Conservation (phyloP, 2,329 filamentous ascomycete species). For the Aspergillus bombycis region DNA sequence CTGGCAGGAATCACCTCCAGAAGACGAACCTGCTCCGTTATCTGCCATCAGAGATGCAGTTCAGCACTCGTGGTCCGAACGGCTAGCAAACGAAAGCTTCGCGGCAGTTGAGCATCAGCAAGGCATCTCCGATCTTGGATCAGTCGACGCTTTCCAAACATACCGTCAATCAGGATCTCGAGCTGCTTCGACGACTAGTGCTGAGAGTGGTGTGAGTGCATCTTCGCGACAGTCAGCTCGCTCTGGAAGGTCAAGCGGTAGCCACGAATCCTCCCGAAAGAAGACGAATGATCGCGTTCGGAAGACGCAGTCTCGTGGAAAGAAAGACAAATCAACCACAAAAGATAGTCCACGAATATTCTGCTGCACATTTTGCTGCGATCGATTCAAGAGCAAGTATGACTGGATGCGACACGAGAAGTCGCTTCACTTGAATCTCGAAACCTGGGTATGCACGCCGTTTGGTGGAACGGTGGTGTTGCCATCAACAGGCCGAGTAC, state of each 20-base stretch:
- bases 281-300: background rate
- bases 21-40: background rate
- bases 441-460: slow-evolving; percentile 25
- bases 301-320: background rate
- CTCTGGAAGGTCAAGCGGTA: background rate
- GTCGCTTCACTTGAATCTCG: slow-evolving; percentile 27
- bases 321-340: background rate
- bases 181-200: background rate
- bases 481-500: slow-evolving; percentile 10
- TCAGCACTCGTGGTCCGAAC: background rate
- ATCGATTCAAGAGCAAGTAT: slow-evolving; percentile 29
- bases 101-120: background rate
- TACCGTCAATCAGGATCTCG: background rate
- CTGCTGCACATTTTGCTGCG: slow-evolving; percentile 30
- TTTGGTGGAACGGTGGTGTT: slow-evolving; percentile 17
- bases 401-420: slow-evolving; percentile 31
- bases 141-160: background rate
- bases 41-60: background rate
- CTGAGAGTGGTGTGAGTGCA: background rate
- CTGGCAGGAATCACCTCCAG: background rate
- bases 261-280: background rate
- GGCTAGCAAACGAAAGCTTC: background rate
- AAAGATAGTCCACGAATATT: slow-evolving; percentile 14
- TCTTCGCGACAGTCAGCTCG: background rate
- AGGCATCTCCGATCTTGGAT: background rate